Conservation (phyloP, 164 flowering plant genomes). For the Euptelea pleiosperma region DNA sequence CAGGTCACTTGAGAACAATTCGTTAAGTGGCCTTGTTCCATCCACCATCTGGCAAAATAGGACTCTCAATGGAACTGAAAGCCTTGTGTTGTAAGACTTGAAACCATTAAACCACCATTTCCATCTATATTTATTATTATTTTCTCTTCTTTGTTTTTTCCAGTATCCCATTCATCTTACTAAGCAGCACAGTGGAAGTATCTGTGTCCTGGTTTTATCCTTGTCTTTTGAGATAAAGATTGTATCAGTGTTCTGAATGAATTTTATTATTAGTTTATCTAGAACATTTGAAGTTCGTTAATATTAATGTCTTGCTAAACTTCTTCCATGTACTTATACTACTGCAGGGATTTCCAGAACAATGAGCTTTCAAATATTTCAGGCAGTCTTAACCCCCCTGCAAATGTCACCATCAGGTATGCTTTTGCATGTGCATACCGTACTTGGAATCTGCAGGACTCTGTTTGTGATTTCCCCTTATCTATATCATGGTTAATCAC, state of each 20-base stretch:
- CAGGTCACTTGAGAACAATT: conserved; percentile 63
- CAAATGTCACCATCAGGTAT: conserved; percentile 69
- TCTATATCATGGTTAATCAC: background rate
- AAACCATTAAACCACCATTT: conserved; percentile 1
- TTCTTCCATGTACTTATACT: conserved; percentile 7
- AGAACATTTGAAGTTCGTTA: background rate
- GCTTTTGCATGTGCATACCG: too few species aligned
- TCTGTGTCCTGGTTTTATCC: too few species aligned
- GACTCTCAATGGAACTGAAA: conserved; percentile 30
- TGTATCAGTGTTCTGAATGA: background rate
- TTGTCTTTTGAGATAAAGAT: background rate
- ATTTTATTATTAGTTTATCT: background rate
- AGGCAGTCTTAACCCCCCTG: conserved; percentile 52
- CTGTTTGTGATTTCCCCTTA: background rate
- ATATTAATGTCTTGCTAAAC: background rate
- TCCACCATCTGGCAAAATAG: conserved; percentile 59
- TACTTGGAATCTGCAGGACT: background rate
- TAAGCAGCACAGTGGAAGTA: background rate
- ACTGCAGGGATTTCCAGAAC: conserved; percentile 71
- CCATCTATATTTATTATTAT: background rate
- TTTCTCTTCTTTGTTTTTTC: background rate
- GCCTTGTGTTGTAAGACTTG: conserved; percentile 53
- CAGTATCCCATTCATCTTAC: background rate
- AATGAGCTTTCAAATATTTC: conserved; percentile 51
- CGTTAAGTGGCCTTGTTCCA: conserved; percentile 48